A percentile compares a stretch with the other conserved stretches of the same genome.
Conservation (phyloP, 73 alveolate species). For the Breviolum minutum region DNA sequence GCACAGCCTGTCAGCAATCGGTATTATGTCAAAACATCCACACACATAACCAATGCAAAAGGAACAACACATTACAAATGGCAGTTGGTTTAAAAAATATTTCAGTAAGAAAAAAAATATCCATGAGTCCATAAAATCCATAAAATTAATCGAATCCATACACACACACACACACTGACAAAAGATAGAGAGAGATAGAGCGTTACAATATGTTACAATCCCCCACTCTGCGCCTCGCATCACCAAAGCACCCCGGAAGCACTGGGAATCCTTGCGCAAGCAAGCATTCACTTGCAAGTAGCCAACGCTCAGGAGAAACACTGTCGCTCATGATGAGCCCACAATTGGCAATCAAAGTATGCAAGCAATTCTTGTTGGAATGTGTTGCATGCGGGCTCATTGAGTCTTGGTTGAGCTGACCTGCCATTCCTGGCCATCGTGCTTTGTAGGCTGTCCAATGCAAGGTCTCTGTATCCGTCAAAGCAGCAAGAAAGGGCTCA, state of each 20-base stretch:
- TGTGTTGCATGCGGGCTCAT: not conserved
- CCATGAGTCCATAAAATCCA: too few relatives aligned
- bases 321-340: not conserved
- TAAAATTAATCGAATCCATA: too few relatives aligned
- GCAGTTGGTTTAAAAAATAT: too few relatives aligned
- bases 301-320: slow-evolving; percentile 21
- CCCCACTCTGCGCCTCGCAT: too few relatives aligned
- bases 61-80: too few relatives aligned
- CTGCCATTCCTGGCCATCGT: not conserved
- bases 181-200: too few relatives aligned
- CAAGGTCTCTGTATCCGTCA: not conserved
- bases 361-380: not conserved
- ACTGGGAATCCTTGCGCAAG: slow-evolving; percentile 15
- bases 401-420: slow-evolving; percentile 27
- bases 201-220: too few relatives aligned
- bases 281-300: not conserved
- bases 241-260: slow-evolving; percentile 6
- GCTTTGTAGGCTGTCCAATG: not conserved
- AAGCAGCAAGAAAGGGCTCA: not conserved
- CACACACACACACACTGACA: too few relatives aligned
- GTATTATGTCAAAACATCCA: too few relatives aligned
- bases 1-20: not conserved
- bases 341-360: slow-evolving; percentile 8
- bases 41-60: not conserved
- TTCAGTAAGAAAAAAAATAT: too few relatives aligned